Percentiles rank a stretch among this genome's conserved stretches.
phyloP scores from a whole-genome alignment of 495 filamentous ascomycete genomes.

The Podospora conica region DNA sequence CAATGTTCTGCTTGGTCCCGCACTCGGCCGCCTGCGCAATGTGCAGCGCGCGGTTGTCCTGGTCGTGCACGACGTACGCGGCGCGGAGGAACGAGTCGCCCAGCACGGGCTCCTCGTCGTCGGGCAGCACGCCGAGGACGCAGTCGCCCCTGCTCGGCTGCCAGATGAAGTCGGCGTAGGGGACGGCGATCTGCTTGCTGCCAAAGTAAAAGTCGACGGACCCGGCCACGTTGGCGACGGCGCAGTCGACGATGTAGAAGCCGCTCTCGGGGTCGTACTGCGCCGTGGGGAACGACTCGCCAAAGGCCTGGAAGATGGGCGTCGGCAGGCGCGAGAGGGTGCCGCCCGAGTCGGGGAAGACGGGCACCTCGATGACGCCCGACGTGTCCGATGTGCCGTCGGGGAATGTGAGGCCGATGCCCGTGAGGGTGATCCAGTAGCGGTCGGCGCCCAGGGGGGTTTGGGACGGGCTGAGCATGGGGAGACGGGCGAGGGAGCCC shows the following conservation, averaged over 20 bases:
- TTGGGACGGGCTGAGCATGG: conserved; percentile 35
- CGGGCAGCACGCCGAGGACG: conserved; percentile 21
- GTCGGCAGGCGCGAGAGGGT: conserved; percentile 23
- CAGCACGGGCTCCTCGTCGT: conserved; percentile 23
- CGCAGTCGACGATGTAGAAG: conserved; percentile 55
- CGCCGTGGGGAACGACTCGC: conserved; percentile 16
- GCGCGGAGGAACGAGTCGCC: conserved; percentile 30
- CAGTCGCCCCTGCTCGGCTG: conserved; percentile 25
- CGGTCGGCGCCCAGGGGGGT: conserved; percentile 25
- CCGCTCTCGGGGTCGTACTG: conserved; percentile 24
- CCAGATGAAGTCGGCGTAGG: conserved; percentile 57
- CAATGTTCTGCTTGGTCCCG: conserved; percentile 17
- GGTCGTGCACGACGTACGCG: conserved; percentile 32
- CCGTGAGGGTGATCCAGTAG: conserved; percentile 25
- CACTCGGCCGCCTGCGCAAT: conserved; percentile 34
- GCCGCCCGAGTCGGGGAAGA: conserved; percentile 28
- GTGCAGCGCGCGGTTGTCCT: conserved; percentile 31
- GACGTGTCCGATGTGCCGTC: conserved; percentile 17
- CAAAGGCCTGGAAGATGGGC: conserved; percentile 24
- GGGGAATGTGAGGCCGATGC: conserved; percentile 22
- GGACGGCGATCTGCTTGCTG: conserved; percentile 50
- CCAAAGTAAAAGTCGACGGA: conserved; percentile 57
- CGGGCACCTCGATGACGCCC: conserved; percentile 17
- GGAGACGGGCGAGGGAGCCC: conserved; percentile 48
- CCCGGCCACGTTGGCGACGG: conserved; percentile 40